Percentiles rank a stretch among this genome's conserved stretches.
Evolutionary conservation across 1,284 basidiomycete species (phyloP).

Genomic region (Cronartium quercuum): DNA sequence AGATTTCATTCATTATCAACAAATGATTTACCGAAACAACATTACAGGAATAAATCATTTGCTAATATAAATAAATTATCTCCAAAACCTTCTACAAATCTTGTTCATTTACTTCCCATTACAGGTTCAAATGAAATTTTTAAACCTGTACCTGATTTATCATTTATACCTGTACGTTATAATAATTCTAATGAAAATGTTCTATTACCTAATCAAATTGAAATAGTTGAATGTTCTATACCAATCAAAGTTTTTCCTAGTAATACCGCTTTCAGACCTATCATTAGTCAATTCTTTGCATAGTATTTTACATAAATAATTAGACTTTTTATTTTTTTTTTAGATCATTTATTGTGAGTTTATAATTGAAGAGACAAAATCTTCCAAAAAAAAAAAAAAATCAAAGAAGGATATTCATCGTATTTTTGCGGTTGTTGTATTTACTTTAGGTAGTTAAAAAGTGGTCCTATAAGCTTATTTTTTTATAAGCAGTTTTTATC

Average conservation of each 20-base stretch:
- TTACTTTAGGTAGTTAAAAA: no score
- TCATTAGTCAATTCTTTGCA: constrained; percentile 2
- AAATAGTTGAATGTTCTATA: constrained; percentile 84
- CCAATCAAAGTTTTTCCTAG: constrained; percentile 77
- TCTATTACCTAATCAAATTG: constrained; percentile 58
- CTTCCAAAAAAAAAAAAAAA: no score
- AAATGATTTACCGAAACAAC: constrained; percentile 20
- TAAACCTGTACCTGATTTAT: constrained; percentile 46
- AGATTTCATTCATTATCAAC: background rate
- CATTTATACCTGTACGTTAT: constrained; percentile 44
- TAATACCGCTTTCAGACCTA: background rate
- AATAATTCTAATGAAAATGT: constrained; percentile 47
- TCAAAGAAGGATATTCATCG: no score
- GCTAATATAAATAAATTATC: constrained; percentile 40
- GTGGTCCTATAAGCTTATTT: no score
- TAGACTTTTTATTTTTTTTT: no score
- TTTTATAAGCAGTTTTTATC: no score
- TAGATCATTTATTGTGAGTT: no score
- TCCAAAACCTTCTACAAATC: constrained; percentile 41
- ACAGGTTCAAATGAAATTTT: constrained; percentile 41
- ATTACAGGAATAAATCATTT: constrained; percentile 44
- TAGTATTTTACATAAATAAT: no score
- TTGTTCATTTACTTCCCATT: constrained; percentile 41
- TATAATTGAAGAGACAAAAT: no score
- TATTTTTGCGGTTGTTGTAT: no score